Evolutionary conservation across 768 basidiomycete species (phyloP), one percentile per base, ranked within the genome.

Genomic region (Mycena galericulata): DNA sequence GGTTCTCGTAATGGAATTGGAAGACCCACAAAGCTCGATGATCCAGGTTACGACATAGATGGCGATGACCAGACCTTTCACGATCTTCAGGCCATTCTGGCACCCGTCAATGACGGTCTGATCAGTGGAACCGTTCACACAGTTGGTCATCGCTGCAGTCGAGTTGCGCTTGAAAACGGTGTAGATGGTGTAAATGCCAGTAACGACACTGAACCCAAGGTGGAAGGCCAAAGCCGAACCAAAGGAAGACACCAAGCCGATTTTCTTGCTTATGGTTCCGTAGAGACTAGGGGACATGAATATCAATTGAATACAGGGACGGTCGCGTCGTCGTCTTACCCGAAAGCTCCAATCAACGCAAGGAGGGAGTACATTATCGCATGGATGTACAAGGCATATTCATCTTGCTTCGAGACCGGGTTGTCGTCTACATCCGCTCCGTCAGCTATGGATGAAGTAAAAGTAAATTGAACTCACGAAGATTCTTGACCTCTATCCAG

Each of bases 41-140:
- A 88, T 73, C 88, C 88, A 89, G 61, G 84, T 81, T 22, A 88
- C 27, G 43, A 86, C 77, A 71, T 86, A 87, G 57, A 86, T 65
- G 26, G 78, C 82, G 43, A 89, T 78, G 56, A 82, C 73, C 17
- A 86, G 60, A 47, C 79, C 81, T 65, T 86, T 85, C 72, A 81
- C 75, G 45, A 86, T 69, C 20, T 79, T 79, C 67, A 85, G 78
- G 17, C 81, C 82, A 11, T 75, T 80, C 57, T 80, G 76, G 75
- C 88, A 89, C 3, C 81, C 72, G 22, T 83, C 78, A 51, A 72
- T 69, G n/a, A 79, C 78, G 38, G 75, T 54, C 3, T 73, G 67
- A 66, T 78, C 75, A 30, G 56, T 67, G 4, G 76, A 73, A 11
- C 77, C 77, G 30, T 79, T 79, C 45, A 84, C 73, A 72, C 87